Conservation (phyloP, 2,329 filamentous ascomycete species). For the Colletotrichum lindemuthianum region DNA sequence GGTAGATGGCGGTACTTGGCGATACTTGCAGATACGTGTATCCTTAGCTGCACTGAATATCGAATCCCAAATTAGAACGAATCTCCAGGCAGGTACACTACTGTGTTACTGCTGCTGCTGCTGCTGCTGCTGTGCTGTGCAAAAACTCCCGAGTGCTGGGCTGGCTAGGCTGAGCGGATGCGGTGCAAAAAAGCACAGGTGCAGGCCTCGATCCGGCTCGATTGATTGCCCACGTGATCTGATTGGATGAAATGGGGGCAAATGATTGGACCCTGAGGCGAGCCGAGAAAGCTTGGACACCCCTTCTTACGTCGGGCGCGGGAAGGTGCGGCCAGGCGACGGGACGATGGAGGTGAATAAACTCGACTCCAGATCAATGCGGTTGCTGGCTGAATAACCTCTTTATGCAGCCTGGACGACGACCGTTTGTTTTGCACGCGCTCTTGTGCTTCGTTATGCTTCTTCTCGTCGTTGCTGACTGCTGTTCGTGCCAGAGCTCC, state of each 20-base stretch:
- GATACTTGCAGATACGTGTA: too few species aligned
- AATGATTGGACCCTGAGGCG: slow-evolving; percentile 26
- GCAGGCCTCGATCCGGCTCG: slow-evolving; percentile 18
- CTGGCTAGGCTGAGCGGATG: too few species aligned
- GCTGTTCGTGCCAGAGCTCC: slow-evolving; percentile 13
- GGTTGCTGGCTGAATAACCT: slow-evolving; percentile 6
- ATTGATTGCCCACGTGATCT: neutral
- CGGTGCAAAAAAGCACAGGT: neutral
- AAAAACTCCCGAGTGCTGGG: neutral
- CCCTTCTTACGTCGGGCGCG: neutral
- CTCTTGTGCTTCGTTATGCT: slow-evolving; percentile 15
- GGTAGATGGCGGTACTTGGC: neutral
- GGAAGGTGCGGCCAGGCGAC: slow-evolving; percentile 5
- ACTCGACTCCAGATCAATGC: slow-evolving; percentile 5
- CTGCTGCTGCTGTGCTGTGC: neutral
- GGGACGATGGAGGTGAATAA: slow-evolving; percentile 25
- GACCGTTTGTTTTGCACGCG: neutral
- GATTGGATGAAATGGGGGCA: slow-evolving; percentile 14
- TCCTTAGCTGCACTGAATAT: too few species aligned
- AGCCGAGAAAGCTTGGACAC: slow-evolving; percentile 16
- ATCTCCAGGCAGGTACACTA: too few species aligned
- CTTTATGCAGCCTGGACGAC: neutral
- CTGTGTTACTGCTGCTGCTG: too few species aligned
- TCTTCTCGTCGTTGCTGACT: slow-evolving; percentile 3
- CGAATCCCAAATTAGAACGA: too few species aligned